Conservation (phyloP, 495 filamentous ascomycete species). For the Tricharina praecox region DNA sequence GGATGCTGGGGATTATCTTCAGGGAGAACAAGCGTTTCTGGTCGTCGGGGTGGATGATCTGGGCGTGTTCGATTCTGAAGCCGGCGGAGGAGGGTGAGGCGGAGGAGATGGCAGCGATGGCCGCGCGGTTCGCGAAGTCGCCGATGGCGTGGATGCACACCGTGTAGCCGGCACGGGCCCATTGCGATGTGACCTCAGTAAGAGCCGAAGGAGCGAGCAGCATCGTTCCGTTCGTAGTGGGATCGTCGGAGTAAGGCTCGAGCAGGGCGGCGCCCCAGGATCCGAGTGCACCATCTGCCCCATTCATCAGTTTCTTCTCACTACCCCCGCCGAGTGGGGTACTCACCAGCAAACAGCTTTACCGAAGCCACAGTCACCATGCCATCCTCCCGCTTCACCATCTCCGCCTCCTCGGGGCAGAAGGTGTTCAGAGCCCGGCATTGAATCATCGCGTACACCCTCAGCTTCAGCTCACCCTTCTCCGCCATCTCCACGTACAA, state of each 20-base stretch:
- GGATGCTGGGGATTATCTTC: conserved; percentile 48
- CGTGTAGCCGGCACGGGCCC: conserved; percentile 37
- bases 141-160: conserved; percentile 51
- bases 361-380: conserved; percentile 26
- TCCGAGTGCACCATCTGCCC: conserved; percentile 44
- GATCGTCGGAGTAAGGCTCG: conserved; percentile 43
- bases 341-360: conserved; percentile 42
- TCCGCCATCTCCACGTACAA: conserved; percentile 35
- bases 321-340: neutral
- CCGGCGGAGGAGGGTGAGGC: conserved; percentile 24
- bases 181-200: conserved; percentile 6
- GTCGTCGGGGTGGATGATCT: conserved; percentile 47
- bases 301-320: conserved; percentile 14
- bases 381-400: neutral
- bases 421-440: conserved; percentile 43
- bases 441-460: conserved; percentile 48
- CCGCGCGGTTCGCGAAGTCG: conserved; percentile 43
- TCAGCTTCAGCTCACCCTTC: conserved; percentile 35
- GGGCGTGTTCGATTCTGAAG: conserved; percentile 48
- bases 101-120: conserved; percentile 35
- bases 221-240: conserved; percentile 38
- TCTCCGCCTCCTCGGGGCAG: conserved; percentile 31
- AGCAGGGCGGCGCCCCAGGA: conserved; percentile 47
- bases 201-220: conserved; percentile 29
- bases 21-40: conserved; percentile 36